Evolutionary conservation across 2,329 filamentous ascomycete species (phyloP), one percentile per base, ranked within the genome.

Genomic region (Ophiocordyceps camponoti-saundersi): DNA sequence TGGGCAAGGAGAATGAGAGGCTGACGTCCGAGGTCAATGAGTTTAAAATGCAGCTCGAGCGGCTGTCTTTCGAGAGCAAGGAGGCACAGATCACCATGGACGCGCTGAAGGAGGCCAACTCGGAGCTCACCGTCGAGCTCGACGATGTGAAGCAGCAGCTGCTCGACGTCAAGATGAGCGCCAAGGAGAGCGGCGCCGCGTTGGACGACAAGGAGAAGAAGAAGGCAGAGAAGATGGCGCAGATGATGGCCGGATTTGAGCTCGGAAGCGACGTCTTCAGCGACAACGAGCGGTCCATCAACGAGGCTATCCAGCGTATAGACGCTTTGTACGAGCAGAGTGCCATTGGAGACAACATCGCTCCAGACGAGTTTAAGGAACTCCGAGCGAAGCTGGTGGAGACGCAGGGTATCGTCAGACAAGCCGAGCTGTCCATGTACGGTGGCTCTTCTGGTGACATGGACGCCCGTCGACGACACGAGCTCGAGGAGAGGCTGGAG

Each of bases 181-280:
- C 90, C 48, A 94, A 92, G 68, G 92, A 96, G 67, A 90, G 85
- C 1, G 88, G 79, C 42, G 88, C 88, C 10, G 82, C 87, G 16
- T 69, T 93, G 20, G 90, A 96, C 56, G 92, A 96, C 66, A 98
- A 98, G 73, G 93, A 96, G 67, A 90, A 88, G 72, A 89, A 88
- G 69, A 98, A 98, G 74, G 87, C 89, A 1, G 92, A 98, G 68
- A 92, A 93, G 67, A 98, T 98, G 92, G 92, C 92, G 42, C 85
- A 95, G 74, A 98, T 98, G 92, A 95, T 98, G 90, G 92, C 92
- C 49, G 88, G 90, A 3, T 96, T 98, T 57, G 90, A 98, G 58
- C 77, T 98, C 32, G 90, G 88, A 42, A 82, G 84, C 44, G 89
- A 95, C 48, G 81, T 93, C 30, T 94, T 96, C 62, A 95, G 88